A percentile compares a stretch with the other conserved stretches of the same genome.
Evolutionary conservation across 768 basidiomycete species (phyloP).

Genomic region (Lentinus tigrinus): DNA sequence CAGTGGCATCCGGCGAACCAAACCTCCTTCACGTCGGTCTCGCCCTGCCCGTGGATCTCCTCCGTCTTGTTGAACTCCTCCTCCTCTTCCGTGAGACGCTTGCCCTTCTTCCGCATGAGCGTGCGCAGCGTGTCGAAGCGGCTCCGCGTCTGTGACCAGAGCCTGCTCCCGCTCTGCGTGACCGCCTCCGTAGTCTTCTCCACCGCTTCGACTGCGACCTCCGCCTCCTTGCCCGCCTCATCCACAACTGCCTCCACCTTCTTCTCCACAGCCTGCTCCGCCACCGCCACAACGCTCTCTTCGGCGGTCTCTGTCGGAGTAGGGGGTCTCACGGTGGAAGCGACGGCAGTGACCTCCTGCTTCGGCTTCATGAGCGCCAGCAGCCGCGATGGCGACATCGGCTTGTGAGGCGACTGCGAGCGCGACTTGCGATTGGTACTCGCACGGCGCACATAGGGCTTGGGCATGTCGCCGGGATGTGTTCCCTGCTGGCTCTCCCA

Average conservation of each 20-base stretch:
- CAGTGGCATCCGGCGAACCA: conserved; percentile 80
- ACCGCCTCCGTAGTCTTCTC: background rate
- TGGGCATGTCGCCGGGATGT: conserved; percentile 50
- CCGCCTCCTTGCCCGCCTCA: background rate
- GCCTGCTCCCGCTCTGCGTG: background rate
- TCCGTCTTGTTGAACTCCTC: conserved; percentile 33
- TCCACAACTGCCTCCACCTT: background rate
- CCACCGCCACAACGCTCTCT: background rate
- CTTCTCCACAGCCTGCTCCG: background rate
- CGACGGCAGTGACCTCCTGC: background rate
- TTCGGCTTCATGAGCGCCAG: background rate
- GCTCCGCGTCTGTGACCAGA: conserved; percentile 4
- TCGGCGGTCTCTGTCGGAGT: background rate
- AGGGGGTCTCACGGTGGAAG: conserved; percentile 6
- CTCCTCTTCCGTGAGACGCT: conserved; percentile 38
- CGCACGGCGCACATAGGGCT: background rate
- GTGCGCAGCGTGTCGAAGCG: conserved; percentile 11
- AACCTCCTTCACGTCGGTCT: conserved; percentile 71
- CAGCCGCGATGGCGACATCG: background rate
- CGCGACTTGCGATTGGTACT: background rate
- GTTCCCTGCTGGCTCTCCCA: conserved; percentile 45
- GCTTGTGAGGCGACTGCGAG: background rate
- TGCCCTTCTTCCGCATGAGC: conserved; percentile 27
- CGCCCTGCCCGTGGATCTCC: conserved; percentile 12
- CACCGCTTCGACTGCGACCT: background rate